phyloP scores from a whole-genome alignment of 495 filamentous ascomycete genomes.

The Astrocystis sublimbata region DNA sequence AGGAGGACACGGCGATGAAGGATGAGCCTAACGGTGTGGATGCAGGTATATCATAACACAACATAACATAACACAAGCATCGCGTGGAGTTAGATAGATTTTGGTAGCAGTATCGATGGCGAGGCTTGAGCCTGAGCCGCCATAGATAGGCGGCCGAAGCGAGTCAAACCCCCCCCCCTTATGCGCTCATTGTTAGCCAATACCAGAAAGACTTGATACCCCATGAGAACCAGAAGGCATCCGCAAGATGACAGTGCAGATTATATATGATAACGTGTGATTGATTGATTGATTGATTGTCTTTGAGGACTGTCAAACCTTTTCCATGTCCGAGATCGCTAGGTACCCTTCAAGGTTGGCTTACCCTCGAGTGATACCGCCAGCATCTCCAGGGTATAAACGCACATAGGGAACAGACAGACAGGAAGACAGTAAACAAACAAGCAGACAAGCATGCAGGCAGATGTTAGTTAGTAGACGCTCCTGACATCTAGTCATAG shows the following conservation, averaged over 20 bases:
- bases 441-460: no score
- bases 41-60: slow-evolving; percentile 6
- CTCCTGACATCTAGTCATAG: no score
- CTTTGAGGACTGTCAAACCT: no score
- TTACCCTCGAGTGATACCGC: no score
- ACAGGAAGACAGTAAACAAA: no score
- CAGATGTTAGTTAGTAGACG: no score
- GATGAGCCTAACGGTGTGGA: slow-evolving; percentile 18
- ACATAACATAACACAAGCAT: no score
- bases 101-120: background rate
- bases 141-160: background rate
- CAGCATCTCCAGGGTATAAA: no score
- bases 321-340: no score
- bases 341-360: no score
- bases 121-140: background rate
- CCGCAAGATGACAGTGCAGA: background rate
- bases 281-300: no score
- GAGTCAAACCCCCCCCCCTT: background rate
- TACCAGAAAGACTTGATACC: background rate
- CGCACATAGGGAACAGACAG: no score
- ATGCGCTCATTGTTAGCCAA: background rate
- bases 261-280: background rate
- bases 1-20: slow-evolving; percentile 22
- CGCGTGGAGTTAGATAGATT: background rate
- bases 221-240: background rate